phyloP scores from a whole-genome alignment of 1,284 basidiomycete genomes.

The Laetiporus sulphureus region DNA sequence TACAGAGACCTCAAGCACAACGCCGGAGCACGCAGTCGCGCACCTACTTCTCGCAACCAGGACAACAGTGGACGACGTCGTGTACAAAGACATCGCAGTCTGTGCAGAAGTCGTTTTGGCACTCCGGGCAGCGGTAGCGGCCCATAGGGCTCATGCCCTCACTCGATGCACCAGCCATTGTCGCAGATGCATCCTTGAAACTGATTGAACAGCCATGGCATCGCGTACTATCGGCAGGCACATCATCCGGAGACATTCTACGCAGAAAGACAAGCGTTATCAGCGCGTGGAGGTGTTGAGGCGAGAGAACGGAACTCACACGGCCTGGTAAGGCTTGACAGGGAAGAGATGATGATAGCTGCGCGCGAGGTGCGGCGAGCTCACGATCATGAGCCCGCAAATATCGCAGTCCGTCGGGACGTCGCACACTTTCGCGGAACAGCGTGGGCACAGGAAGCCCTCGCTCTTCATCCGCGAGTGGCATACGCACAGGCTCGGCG shows the following conservation, averaged over 20 bases:
- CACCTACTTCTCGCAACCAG: conserved; percentile 38
- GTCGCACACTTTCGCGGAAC: conserved; percentile 90
- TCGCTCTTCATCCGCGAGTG: conserved; percentile 86
- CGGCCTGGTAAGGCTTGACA: conserved; percentile 71
- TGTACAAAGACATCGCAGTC: conserved; percentile 64
- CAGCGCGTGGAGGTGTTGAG: not conserved
- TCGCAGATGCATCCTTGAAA: conserved; percentile 39
- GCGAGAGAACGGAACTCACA: conserved; percentile 47
- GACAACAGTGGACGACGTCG: conserved; percentile 55
- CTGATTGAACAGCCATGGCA: conserved; percentile 72
- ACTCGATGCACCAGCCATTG: conserved; percentile 23
- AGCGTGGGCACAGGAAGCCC: conserved; percentile 94
- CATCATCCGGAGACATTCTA: conserved; percentile 35
- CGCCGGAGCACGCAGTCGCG: no score
- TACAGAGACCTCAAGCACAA: no score
- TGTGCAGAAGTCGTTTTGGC: conserved; percentile 48
- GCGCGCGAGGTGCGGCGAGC: conserved; percentile 92
- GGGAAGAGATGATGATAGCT: conserved; percentile 95
- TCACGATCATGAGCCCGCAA: conserved; percentile 96
- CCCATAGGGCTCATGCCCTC: conserved; percentile 74
- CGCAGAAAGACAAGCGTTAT: not conserved
- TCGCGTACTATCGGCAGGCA: conserved; percentile 26
- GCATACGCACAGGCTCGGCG: conserved; percentile 86
- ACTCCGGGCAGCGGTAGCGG: conserved; percentile 67
- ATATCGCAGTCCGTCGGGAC: conserved; percentile 98